Evolutionary conservation across 345 rosid genomes (phyloP), one percentile per base, ranked within the genome.

Genomic region (Luvunga scandens): DNA sequence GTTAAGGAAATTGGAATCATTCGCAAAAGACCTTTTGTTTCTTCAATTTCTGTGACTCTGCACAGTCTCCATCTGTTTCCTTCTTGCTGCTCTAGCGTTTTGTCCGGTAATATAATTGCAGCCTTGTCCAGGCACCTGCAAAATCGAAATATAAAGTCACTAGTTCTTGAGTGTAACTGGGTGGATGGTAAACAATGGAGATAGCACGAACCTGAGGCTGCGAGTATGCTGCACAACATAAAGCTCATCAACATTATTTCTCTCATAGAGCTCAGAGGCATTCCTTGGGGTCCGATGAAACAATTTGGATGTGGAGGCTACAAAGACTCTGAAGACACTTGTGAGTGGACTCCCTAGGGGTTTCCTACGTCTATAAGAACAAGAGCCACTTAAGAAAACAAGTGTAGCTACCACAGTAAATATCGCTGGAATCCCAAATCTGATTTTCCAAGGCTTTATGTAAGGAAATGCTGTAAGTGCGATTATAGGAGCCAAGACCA

Each of bases 31-130:
- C 67, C 79, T 71, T 78, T 85, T 83, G 84, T 83, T 80, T 77
- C 83, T 72, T 87, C 86, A 36, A 87, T 85, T 81, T 85, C 86
- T 21, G 83, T 83, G 4, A 85, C 84, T 27, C 80, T 74, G 76
- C 89, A 87, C 14, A 86, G 89, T 74, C 45, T 83, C 88, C 90
- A 87, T 65, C 78, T 80, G 59, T 83, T 81, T 70, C 60, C 61
- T 72, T 55, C 80, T 64, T 85, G 84, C 34, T 81, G 66, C 28
- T 79, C 81, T 39, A 75, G 38, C 1, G 85, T 16, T 80, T 75
- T 76, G 16, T 69, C 71, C 75, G 77, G 85, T n/a, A 82, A 57
- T 53, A 79, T 55, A 68, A 79, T 81, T 22, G 82, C 85, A 77
- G 90, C 90, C 57, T 78, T 83, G 78, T 85, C 90, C 12, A 85